These are phyloP conservation scores for Starmerella vitae DNA, from an alignment of 805 yeast genomes.

Conservation along the genomic window DNA sequence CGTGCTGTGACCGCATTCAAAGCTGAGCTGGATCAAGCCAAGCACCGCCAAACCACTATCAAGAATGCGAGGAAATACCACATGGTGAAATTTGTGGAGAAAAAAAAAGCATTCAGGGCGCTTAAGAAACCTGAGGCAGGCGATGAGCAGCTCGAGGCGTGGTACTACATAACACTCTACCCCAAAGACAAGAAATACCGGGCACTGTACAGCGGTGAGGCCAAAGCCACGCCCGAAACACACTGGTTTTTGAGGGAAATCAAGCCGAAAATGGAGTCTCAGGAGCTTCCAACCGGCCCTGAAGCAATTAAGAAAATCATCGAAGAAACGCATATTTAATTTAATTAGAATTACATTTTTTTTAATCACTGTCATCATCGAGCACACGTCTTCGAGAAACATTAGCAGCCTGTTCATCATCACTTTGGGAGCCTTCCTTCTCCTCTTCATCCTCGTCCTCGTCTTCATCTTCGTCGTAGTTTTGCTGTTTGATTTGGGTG, in stretches of 20 bases:
- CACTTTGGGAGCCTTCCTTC: conserved; percentile 1
- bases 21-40: conserved; percentile 41
- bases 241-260: conserved; percentile 40
- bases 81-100: conserved; percentile 85
- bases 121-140: conserved; percentile 38
- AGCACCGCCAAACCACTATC: conserved; percentile 34
- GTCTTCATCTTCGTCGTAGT: not conserved
- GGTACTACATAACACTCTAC: conserved; percentile 61
- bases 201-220: conserved; percentile 49
- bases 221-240: conserved; percentile 29
- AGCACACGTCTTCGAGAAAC: conserved; percentile 13
- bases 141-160: conserved; percentile 33
- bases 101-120: conserved; percentile 65
- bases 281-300: conserved; percentile 45
- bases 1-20: conserved; percentile 56
- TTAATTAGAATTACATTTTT: conserved; percentile 1
- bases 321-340: not conserved
- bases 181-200: conserved; percentile 72
- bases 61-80: conserved; percentile 63
- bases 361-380: conserved; percentile 16
- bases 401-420: not conserved
- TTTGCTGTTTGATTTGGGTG: conserved; percentile 10
- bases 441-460: conserved; percentile 5
- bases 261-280: conserved; percentile 38
- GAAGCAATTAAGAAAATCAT: conserved; percentile 30